Percentiles rank a stretch among this genome's conserved stretches.
These are phyloP conservation scores for Clitopilus hobsonii DNA, from an alignment of 768 basidiomycete genomes.

Conservation along the genomic window DNA sequence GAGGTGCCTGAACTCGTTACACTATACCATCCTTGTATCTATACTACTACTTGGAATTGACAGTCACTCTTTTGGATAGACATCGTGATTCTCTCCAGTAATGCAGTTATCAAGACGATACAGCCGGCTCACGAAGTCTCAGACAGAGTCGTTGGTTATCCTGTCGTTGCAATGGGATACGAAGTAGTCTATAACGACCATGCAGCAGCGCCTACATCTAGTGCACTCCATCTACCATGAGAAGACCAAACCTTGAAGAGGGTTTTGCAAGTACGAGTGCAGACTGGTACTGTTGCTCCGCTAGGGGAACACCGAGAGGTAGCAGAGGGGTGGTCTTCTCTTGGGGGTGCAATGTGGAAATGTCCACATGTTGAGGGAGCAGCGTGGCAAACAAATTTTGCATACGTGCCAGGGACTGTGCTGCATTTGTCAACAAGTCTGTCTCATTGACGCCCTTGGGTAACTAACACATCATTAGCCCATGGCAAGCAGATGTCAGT, in stretches of 20 bases:
- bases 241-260: constrained; percentile 68
- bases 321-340: constrained; percentile 43
- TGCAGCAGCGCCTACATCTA: too few relatives aligned
- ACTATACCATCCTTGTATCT: not conserved
- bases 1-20: constrained; percentile 47
- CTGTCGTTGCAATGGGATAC: too few relatives aligned
- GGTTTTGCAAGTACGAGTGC: constrained; percentile 66
- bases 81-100: constrained; percentile 1
- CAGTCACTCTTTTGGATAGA: constrained; percentile 1
- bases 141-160: too few relatives aligned
- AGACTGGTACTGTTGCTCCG: constrained; percentile 51
- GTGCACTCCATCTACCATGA: constrained; percentile 51
- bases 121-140: too few relatives aligned
- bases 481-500: constrained; percentile 1
- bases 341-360: constrained; percentile 13
- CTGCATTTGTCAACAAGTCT: constrained; percentile 10
- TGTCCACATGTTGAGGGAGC: constrained; percentile 34
- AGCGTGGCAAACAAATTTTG: constrained; percentile 62
- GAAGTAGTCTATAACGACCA: too few relatives aligned
- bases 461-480: not conserved
- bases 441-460: not conserved
- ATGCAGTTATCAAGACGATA: too few relatives aligned
- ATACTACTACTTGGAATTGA: not conserved
- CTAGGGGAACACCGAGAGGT: constrained; percentile 45
- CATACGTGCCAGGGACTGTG: constrained; percentile 47